Percentiles rank a stretch among this genome's conserved stretches.
These are phyloP conservation scores for Neurospora discreta DNA, from an alignment of 495 filamentous ascomycete species.

Conservation along the genomic window DNA sequence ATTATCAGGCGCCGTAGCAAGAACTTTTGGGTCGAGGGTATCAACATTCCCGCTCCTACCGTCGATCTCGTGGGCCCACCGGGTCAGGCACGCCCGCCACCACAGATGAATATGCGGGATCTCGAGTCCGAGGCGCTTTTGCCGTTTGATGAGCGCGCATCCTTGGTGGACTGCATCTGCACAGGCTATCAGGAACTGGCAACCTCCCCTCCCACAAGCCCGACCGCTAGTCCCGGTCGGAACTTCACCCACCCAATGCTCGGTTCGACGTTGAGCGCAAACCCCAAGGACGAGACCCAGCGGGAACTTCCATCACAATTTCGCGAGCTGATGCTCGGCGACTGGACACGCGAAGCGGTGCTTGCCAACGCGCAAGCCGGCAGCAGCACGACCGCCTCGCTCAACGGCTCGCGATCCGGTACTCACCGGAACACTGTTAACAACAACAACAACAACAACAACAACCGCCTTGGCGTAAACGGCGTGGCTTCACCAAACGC, in stretches of 20 bases:
- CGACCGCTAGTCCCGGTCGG: constrained; percentile 59
- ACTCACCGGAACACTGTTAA: constrained; percentile 28
- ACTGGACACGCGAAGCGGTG: constrained; percentile 67
- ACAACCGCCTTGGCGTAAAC: constrained; percentile 43
- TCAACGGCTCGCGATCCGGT: constrained; percentile 54
- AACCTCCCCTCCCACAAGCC: constrained; percentile 53
- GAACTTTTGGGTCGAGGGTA: constrained; percentile 63
- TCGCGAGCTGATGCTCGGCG: constrained; percentile 53
- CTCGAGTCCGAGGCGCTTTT: constrained; percentile 47
- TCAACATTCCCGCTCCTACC: constrained; percentile 56
- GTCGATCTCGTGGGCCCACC: constrained; percentile 36
- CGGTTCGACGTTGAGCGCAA: constrained; percentile 29
- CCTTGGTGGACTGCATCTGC: constrained; percentile 62
- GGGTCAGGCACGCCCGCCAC: constrained; percentile 32
- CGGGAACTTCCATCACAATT: constrained; percentile 37
- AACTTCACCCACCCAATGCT: constrained; percentile 51
- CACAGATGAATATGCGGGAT: constrained; percentile 35
- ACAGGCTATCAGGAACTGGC: constrained; percentile 49
- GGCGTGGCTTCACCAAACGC: constrained; percentile 33
- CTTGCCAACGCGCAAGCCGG: constrained; percentile 55
- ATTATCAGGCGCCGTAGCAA: constrained; percentile 59
- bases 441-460: neutral
- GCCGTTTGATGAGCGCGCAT: constrained; percentile 54
- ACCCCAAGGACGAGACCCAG: constrained; percentile 22
- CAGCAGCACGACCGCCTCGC: constrained; percentile 57